A percentile compares a stretch with the other conserved stretches of the same genome.
phyloP scores from a whole-genome alignment of 495 filamentous ascomycete genomes.

The Tuber calosporum region DNA sequence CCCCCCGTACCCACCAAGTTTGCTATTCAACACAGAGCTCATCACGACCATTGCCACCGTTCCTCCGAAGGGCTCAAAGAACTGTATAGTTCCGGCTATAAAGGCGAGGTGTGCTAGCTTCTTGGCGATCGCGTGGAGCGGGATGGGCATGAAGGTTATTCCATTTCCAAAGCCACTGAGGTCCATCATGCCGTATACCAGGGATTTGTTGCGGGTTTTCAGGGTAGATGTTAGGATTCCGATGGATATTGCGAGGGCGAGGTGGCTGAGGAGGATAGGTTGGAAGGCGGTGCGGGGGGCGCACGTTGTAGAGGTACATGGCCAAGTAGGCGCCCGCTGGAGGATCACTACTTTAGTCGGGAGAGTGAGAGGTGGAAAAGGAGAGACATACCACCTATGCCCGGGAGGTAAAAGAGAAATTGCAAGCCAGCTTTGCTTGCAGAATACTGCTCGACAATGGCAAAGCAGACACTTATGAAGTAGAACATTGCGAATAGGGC shows the following conservation, averaged over 20 bases:
- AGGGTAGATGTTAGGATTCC: not conserved
- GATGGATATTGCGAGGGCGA: conserved; percentile 40
- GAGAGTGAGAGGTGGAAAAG: not conserved
- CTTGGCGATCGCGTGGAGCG: conserved; percentile 45
- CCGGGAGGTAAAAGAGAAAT: conserved; percentile 37
- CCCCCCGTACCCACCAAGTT: conserved; percentile 27
- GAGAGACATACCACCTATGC: not conserved
- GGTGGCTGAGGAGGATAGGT: conserved; percentile 44
- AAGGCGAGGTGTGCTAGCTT: conserved; percentile 44
- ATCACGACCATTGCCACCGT: conserved; percentile 47
- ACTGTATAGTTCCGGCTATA: conserved; percentile 44
- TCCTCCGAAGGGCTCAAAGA: conserved; percentile 47
- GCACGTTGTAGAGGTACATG: conserved; percentile 46
- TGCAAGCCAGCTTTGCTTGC: conserved; percentile 44
- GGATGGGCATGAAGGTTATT: conserved; percentile 32
- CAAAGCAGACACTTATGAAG: conserved; percentile 48
- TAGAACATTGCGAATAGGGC: conserved; percentile 48
- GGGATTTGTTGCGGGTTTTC: not conserved
- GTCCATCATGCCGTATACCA: not conserved
- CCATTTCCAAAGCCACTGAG: not conserved
- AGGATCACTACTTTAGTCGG: not conserved
- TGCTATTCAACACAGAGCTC: conserved; percentile 48
- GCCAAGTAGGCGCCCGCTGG: conserved; percentile 45
- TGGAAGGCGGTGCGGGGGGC: conserved; percentile 46
- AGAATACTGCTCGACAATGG: conserved; percentile 44